phyloP scores from a whole-genome alignment of 495 filamentous ascomycete genomes.

The Penicillium cataractarum region DNA sequence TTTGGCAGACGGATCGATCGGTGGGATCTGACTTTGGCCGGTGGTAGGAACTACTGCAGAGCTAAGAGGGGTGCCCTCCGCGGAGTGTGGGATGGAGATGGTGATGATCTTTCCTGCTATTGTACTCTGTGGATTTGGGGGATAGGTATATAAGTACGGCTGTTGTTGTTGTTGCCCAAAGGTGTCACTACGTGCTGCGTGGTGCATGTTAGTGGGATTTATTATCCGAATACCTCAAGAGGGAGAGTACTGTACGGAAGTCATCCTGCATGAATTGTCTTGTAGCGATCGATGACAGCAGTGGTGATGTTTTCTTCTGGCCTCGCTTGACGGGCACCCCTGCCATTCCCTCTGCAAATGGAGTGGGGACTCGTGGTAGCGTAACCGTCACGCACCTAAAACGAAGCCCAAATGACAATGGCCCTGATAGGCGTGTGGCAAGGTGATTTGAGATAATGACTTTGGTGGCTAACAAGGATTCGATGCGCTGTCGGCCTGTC shows the following conservation, averaged over 20 bases:
- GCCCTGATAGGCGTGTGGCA: background rate
- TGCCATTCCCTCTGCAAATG: background rate
- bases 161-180: background rate
- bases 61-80: conserved; percentile 5
- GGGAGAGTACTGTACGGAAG: too few relatives aligned
- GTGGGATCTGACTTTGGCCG: background rate
- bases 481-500: background rate
- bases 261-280: too few relatives aligned
- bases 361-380: conserved; percentile 2
- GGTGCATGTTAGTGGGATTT: background rate
- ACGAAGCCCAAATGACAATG: background rate
- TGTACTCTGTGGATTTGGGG: background rate
- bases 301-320: background rate
- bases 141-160: background rate
- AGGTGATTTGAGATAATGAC: background rate
- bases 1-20: conserved; percentile 2
- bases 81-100: background rate
- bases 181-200: background rate
- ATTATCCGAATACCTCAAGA: too few relatives aligned
- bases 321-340: background rate
- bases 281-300: background rate
- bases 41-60: conserved; percentile 4
- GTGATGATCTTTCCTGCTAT: background rate
- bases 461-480: background rate
- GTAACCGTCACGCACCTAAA: background rate